phyloP scores from a whole-genome alignment of 805 yeast genomes.

The Metschnikowia shivogae region DNA sequence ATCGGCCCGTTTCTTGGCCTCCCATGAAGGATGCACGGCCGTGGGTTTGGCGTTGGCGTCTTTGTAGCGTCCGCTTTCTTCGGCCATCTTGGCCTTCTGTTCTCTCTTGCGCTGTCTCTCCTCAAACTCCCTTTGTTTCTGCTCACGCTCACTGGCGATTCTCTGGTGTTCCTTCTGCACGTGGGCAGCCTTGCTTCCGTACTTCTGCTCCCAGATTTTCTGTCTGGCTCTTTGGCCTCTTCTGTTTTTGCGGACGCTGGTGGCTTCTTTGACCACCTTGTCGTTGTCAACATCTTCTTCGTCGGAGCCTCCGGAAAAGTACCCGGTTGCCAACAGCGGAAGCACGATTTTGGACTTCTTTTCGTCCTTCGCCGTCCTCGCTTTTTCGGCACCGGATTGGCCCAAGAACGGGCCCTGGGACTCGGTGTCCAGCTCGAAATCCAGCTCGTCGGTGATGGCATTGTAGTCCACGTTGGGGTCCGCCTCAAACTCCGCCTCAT shows the following conservation, averaged over 20 bases:
- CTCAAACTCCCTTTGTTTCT: constrained; percentile 62
- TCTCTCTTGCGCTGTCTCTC: constrained; percentile 68
- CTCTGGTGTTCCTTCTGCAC: constrained; percentile 61
- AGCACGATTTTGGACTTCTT: constrained; percentile 36
- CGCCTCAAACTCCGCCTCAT: constrained; percentile 34
- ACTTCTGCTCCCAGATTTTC: constrained; percentile 92
- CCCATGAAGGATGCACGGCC: constrained; percentile 91
- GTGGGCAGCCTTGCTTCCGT: constrained; percentile 80
- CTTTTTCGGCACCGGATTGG: constrained; percentile 1
- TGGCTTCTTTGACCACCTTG: constrained; percentile 47
- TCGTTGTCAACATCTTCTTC: constrained; percentile 47
- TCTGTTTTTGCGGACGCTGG: constrained; percentile 76
- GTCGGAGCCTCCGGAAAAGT: constrained; percentile 80
- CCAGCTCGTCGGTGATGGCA: constrained; percentile 62
- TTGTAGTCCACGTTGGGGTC: constrained; percentile 46
- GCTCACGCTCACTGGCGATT: constrained; percentile 51
- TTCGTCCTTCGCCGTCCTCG: constrained; percentile 18
- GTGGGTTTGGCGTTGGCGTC: constrained; percentile 7
- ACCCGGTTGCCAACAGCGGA: constrained; percentile 77
- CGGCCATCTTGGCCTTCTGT: constrained; percentile 39
- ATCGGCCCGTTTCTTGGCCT: constrained; percentile 75
- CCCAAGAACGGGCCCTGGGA: constrained; percentile 20
- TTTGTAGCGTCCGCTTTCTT: constrained; percentile 21
- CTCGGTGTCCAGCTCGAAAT: constrained; percentile 33
- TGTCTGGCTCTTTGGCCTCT: constrained; percentile 97